phyloP scores from a whole-genome alignment of 108 stramenopile species.

The Licmophora abbreviata region DNA sequence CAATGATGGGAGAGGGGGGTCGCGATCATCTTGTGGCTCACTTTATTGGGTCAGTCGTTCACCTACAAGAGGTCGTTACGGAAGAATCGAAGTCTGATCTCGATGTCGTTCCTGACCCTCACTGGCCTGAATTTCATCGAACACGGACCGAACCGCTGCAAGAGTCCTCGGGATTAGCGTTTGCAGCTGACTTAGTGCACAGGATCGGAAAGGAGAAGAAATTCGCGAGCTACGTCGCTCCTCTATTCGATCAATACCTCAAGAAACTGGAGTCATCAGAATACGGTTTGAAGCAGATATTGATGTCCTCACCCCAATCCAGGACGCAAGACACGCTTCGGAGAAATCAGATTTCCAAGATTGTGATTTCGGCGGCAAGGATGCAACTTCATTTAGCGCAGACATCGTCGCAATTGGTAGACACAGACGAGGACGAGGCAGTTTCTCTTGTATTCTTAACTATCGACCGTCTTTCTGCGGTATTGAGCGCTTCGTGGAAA shows the following conservation, averaged over 20 bases:
- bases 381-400: too few relatives aligned
- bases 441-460: too few relatives aligned
- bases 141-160: constrained; percentile 37
- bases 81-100: constrained; percentile 14
- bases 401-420: too few relatives aligned
- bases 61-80: constrained; percentile 19
- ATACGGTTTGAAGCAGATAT: not conserved
- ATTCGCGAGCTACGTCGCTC: constrained; percentile 22
- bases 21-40: constrained; percentile 56
- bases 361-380: not conserved
- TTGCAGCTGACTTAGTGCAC: constrained; percentile 48
- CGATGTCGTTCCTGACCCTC: constrained; percentile 10
- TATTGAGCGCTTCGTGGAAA: too few relatives aligned
- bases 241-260: constrained; percentile 9
- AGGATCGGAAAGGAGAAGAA: constrained; percentile 26
- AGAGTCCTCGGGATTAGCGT: constrained; percentile 38
- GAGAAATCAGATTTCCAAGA: not conserved
- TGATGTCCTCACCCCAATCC: not conserved
- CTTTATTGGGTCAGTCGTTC: constrained; percentile 38
- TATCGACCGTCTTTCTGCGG: too few relatives aligned
- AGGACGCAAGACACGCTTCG: not conserved
- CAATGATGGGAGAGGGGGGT: constrained; percentile 57
- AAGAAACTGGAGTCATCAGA: constrained; percentile 16
- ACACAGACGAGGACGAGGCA: too few relatives aligned
- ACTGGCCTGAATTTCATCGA: constrained; percentile 40